Evolutionary conservation across 768 basidiomycete genomes (phyloP), one percentile per base, ranked within the genome.

Genomic region (Mrakia frigida): DNA sequence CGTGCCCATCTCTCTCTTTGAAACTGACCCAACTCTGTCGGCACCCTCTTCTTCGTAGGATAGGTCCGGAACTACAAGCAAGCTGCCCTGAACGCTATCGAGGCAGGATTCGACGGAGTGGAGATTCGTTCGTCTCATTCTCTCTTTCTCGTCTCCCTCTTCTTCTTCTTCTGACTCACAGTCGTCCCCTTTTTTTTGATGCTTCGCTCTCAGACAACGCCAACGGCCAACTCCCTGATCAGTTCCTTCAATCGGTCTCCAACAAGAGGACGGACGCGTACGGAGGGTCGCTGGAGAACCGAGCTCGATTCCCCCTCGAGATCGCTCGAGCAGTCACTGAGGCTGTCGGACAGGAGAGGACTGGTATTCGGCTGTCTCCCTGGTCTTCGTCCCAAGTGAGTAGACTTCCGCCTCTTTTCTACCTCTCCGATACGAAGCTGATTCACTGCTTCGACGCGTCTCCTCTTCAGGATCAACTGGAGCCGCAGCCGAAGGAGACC

Each of bases 231-330:
- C 68, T 60, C 39, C 63, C 68, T 61, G 60, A 70, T 73, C 80
- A 70, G 83, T 83, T 91, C 84, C 77, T 89, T 13, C 88, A 89
- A 79, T 84, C 86, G 33, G 80, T 84, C n/a, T 84, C 84, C 52
- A 91, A 91, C 81, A 80, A 85, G 6, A 85, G 90, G 21, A 87
- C 86, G 9, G 90, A 91, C 80, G 83, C 86, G 63, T 92, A 90
- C 81, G 91, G 91, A 0, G 91, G 91, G 2, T 87, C 86, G 63
- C 83, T 91, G 35, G 87, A 89, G 81, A 87, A 87, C 75, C 84
- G 91, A 7, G 84, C 85, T 0, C 85, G 87, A 35, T 91, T 92
- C 81, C 80, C 82, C 0, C 82, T 90, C 9, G 88, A 89, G 77
- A 43, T 90, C 52, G 80, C 88, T 7, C 85, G 87, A 46, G 88